Percentiles rank a stretch among this genome's conserved stretches.
Conservation (phyloP, 257 asterid species). For the Ballota nigra region DNA sequence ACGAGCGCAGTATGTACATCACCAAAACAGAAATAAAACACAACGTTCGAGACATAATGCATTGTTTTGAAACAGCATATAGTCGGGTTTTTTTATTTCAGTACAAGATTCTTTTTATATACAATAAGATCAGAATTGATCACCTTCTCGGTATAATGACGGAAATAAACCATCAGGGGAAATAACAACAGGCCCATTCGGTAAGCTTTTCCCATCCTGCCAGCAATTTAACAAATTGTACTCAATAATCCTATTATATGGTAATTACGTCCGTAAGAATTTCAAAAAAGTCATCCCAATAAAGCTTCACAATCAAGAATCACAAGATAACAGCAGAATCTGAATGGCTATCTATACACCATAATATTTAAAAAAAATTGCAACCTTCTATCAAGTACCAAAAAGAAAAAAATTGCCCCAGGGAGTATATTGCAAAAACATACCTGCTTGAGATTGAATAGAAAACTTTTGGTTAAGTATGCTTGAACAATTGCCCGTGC, state of each 20-base stretch:
- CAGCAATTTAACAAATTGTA: slow-evolving; percentile 24
- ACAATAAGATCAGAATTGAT: background rate
- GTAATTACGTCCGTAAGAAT: background rate
- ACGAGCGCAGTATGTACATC: no score
- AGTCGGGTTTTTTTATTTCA: no score
- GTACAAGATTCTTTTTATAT: background rate
- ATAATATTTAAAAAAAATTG: background rate
- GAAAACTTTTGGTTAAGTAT: slow-evolving; percentile 84
- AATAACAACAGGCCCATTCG: slow-evolving; percentile 97
- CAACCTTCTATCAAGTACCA: background rate
- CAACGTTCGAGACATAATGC: no score
- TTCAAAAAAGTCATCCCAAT: background rate
- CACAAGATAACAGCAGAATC: background rate
- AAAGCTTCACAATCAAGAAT: slow-evolving; percentile 6
- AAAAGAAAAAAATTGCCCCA: background rate
- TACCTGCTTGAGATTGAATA: slow-evolving; percentile 96
- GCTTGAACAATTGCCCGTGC: slow-evolving; percentile 99
- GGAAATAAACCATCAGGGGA: slow-evolving; percentile 99
- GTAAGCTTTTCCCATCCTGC: slow-evolving; percentile 97
- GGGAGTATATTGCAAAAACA: background rate
- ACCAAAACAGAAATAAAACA: no score
- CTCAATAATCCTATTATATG: background rate
- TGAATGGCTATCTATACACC: background rate
- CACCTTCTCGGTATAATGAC: slow-evolving; percentile 92
- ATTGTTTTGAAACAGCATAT: no score